These are phyloP conservation scores for Sugiyamaella chiloensis DNA, from an alignment of 805 yeast genomes.

Conservation along the genomic window DNA sequence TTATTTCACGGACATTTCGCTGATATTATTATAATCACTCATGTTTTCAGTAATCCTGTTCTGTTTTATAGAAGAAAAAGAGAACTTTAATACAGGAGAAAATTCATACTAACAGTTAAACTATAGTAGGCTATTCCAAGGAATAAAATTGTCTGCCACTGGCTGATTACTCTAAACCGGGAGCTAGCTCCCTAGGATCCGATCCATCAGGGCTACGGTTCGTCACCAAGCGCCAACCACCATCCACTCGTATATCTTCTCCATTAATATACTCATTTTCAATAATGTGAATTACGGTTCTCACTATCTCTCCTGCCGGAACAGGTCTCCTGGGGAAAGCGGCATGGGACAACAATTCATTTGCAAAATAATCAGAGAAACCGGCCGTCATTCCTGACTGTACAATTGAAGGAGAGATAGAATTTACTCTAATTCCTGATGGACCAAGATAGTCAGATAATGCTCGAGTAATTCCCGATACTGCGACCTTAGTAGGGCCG, in stretches of 20 bases:
- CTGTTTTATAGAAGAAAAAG: no score
- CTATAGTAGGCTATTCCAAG: no score
- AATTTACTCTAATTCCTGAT: neutral
- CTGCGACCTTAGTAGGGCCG: conserved; percentile 22
- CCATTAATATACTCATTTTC: neutral
- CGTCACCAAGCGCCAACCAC: neutral
- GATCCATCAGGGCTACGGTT: neutral
- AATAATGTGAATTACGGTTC: neutral
- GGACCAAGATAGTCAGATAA: conserved; percentile 14
- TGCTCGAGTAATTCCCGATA: conserved; percentile 20
- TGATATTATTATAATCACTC: no score
- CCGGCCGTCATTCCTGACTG: neutral
- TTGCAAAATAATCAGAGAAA: neutral
- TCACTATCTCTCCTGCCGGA: neutral
- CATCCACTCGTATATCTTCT: neutral
- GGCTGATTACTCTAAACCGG: neutral
- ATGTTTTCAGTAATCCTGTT: no score
- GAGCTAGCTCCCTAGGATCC: neutral
- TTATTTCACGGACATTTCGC: no score
- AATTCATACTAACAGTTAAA: no score
- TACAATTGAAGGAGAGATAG: neutral
- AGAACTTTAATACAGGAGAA: no score
- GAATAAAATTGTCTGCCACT: no score
- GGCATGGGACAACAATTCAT: neutral
- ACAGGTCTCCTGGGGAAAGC: neutral